These are phyloP conservation scores for Escallonia rubra DNA, from an alignment of 129 eudicot genomes.

Conservation along the genomic window DNA sequence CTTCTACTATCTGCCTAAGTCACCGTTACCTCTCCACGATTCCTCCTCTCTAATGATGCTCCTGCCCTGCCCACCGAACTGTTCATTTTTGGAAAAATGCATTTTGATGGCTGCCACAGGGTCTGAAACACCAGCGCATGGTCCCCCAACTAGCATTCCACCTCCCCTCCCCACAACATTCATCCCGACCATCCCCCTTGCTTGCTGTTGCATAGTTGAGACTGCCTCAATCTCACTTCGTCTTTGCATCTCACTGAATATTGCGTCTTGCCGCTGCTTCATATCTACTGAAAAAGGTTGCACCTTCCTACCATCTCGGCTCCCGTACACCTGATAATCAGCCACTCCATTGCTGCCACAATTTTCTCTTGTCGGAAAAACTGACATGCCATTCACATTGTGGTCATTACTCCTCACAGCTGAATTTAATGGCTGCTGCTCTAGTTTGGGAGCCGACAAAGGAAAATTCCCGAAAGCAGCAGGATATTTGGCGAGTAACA, in stretches of 20 bases:
- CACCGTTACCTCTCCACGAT: conserved; percentile 56
- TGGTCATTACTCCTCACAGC: conserved; percentile 22
- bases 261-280: conserved; percentile 29
- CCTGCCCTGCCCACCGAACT: conserved; percentile 33
- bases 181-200: conserved; percentile 25
- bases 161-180: conserved; percentile 27
- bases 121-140: conserved; percentile 54
- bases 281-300: conserved; percentile 54
- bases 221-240: conserved; percentile 38
- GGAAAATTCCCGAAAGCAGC: conserved; percentile 52
- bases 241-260: conserved; percentile 46
- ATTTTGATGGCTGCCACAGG: conserved; percentile 84
- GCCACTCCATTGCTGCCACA: conserved; percentile 31
- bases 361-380: conserved; percentile 39
- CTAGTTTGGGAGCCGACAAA: conserved; percentile 31
- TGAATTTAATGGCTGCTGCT: conserved; percentile 32
- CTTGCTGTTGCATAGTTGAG: conserved; percentile 36
- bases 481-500: conserved; percentile 68
- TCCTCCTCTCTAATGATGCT: conserved; percentile 36
- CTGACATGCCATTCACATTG: conserved; percentile 28
- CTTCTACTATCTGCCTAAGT: conserved; percentile 55
- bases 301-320: conserved; percentile 26
- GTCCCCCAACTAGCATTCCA: conserved; percentile 26
- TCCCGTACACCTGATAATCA: conserved; percentile 32
- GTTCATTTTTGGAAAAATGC: conserved; percentile 68